Base-by-base conservation (phyloP, 176 grass and related monocot genomes). In the Bromus sterilis region DNA sequence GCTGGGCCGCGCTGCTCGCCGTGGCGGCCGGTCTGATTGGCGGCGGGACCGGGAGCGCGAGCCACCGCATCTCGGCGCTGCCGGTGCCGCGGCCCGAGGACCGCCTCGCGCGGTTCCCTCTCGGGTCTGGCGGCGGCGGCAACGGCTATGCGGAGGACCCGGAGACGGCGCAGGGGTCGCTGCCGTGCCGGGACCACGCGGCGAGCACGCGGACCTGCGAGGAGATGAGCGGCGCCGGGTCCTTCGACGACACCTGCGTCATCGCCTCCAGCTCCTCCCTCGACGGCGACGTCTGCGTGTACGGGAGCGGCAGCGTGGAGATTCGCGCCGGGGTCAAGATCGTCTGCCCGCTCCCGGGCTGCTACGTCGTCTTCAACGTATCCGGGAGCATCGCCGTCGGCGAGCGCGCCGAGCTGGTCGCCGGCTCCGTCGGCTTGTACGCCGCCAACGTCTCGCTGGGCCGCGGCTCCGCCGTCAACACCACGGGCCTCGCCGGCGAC, bases 191-290 rank as follows among this genome's bases (percentile, higher is more conserved):
- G 57, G 24, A 7, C 9, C 55, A 85, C 51, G 40, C 88, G 8
- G 76, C 65, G 16, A 86, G 53, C 81, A 83, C 96, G n/a, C 84
- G 37, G 23, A 88, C 96, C 39, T 95, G 96, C 78, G 51, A 84
- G 42, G 89, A 91, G 46, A n/a, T 99, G 33, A 91, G 95, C 4
- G 96, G 96, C 4, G 60, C 90, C 23, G 96, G 96, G 6, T 91
- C 96, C 29, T 86, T 99, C 36, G 82, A 91, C 84, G 78, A 78
- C 3, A 78, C 87, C 58, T 99, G 96, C 67, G 74, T 91, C 48
- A 83, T 99, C 33, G 77, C 78, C 59, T 81, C 96, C 16, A 89
- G 80, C 84, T 58, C 89, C 44, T 33, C 82, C 9, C 64, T 95
- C n/a, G 57, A 82, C 1, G 78, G 78, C 12, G 62, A 91, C 61